Evolutionary conservation across 768 basidiomycete genomes (phyloP), one percentile per base, ranked within the genome.

Genomic region (Lanmaoa pseudosensibilis): DNA sequence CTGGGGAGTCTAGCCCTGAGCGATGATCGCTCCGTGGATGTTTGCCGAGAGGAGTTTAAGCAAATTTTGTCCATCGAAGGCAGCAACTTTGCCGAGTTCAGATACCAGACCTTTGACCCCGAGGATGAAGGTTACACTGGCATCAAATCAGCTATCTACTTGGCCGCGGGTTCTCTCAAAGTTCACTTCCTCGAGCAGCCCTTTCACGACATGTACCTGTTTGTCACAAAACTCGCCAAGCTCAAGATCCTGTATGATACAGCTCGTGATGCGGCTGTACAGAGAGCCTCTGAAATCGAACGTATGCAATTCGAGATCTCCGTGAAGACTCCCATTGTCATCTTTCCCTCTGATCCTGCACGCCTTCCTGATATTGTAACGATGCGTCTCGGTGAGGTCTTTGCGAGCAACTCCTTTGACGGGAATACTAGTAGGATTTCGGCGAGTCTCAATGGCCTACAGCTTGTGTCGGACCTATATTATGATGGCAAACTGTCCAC

Each of bases 211-310:
- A 84, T 98, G 32, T 92, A 90, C 68, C 68, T 85, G 21, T 99
- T 95, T 74, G 70, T 93, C 37, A 76, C 84, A 56, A 90, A 93
- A 68, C 83, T 99, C 37, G 91, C 94, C 5, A 87, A 85, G 60
- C 84, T 99, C 64, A 98, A 98, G 75, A 90, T 89, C 2, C 70
- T 98, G 12, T 98, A 98, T 62, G 96, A 99, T 72, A 85, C 94
- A 19, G 94, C 96, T 12, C 90, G 92, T 2, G 86, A 92, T 68
- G 96, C 85, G 21, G 97, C 97, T 38, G 94, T 92, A 25, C 92
- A 98, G 69, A 80, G 83, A 46, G 97, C 94, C 5, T 85, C 92
- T n/a, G 92, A 91, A 70, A 90, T 95, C n/a, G 87, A 91, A 63
- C 83, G 86, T 50, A 94, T 98, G 90, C 85, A 92, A 70, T 98